phyloP scores from a whole-genome alignment of 2,329 filamentous ascomycete species.

The Phialophora macrospora region DNA sequence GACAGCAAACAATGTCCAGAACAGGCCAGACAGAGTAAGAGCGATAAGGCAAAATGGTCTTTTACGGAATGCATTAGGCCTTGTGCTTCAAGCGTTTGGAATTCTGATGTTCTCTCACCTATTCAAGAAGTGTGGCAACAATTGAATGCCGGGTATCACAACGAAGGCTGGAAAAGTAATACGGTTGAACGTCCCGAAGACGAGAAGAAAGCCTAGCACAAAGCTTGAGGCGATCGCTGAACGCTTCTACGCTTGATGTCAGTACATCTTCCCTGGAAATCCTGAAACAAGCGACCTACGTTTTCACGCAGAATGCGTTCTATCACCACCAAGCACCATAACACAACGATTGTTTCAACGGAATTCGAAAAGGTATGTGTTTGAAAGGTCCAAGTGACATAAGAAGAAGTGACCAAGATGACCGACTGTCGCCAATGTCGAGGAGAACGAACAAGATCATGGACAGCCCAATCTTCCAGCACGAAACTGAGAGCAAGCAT shows the following conservation, averaged over 20 bases:
- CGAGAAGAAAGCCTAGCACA: constrained; percentile 77
- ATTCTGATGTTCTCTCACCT: constrained; percentile 70
- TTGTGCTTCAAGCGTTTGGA: not conserved
- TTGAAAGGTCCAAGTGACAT: constrained; percentile 98
- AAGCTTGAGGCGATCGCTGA: constrained; percentile 76
- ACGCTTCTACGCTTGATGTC: constrained; percentile 60
- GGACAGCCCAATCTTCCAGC: constrained; percentile 94
- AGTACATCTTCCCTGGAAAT: constrained; percentile 4
- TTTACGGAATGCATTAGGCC: constrained; percentile 15
- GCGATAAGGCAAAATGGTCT: constrained; percentile 65
- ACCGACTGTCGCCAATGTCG: constrained; percentile 74
- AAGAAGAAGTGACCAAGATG: constrained; percentile 88
- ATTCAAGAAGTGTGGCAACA: constrained; percentile 82
- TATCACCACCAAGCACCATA: constrained; percentile 92
- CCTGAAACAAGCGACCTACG: constrained; percentile 56
- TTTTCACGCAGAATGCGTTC: constrained; percentile 80
- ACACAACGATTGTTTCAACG: constrained; percentile 87
- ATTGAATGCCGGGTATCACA: constrained; percentile 77
- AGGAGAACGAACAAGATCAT: constrained; percentile 82
- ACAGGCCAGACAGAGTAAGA: constrained; percentile 66
- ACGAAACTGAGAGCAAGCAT: constrained; percentile 98
- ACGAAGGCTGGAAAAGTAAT: constrained; percentile 97
- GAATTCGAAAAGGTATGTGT: constrained; percentile 99
- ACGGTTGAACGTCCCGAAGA: constrained; percentile 91
- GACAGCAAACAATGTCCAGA: constrained; percentile 74